A percentile compares a stretch with the other conserved stretches of the same genome.
Evolutionary conservation across 2,329 filamentous ascomycete genomes (phyloP).

Genomic region (Trichoderma endophyticum): DNA sequence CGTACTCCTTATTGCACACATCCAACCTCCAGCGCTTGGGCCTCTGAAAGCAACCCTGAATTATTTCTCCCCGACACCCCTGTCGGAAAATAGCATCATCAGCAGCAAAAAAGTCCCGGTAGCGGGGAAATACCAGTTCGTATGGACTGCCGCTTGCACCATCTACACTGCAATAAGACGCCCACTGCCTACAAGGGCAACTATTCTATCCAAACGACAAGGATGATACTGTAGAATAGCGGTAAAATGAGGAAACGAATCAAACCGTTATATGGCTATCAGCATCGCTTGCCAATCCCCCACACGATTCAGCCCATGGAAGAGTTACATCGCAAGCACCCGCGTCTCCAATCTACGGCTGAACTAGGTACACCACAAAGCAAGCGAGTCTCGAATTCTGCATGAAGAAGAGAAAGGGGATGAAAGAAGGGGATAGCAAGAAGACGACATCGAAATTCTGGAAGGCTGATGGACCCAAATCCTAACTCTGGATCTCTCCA

Average conservation of each 20-base stretch:
- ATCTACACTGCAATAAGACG: background rate
- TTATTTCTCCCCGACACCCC: background rate
- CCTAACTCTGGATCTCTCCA: background rate
- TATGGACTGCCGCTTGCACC: background rate
- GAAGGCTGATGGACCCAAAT: background rate
- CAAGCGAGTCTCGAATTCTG: background rate
- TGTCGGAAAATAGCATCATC: background rate
- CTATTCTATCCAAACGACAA: background rate
- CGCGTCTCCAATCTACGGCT: background rate
- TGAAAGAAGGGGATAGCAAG: no score
- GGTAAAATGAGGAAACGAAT: background rate
- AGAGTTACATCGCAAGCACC: background rate
- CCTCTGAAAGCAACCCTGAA: background rate
- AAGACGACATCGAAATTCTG: background rate
- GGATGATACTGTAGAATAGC: background rate
- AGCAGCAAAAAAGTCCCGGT: background rate
- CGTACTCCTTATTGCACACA: background rate
- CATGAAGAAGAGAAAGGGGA: background rate
- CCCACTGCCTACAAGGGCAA: background rate
- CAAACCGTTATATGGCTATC: background rate
- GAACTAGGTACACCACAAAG: background rate
- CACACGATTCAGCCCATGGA: background rate
- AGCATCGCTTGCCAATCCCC: background rate
- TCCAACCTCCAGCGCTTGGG: background rate
- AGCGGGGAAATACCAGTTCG: background rate